Evolutionary conservation across 768 basidiomycete genomes (phyloP), one percentile per base, ranked within the genome.

Genomic region (Bullera alba): DNA sequence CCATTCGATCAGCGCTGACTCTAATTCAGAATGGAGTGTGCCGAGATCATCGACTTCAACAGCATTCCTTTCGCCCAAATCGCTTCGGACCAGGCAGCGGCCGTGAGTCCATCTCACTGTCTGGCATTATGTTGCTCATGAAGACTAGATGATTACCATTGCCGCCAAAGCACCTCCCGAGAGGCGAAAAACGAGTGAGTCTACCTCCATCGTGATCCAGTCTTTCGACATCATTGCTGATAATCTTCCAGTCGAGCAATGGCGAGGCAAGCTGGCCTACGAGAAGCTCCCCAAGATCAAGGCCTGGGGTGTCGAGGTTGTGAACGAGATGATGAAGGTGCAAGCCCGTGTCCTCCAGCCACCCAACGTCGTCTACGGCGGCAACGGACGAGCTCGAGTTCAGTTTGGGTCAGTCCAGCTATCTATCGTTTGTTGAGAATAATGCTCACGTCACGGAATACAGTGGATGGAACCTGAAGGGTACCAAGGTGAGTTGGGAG

Each of bases 301-400:
- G n/a, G 58, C 63, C 15, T 73, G 71, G 71, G 65, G 65, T 15
- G 37, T 73, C n/a, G 56, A 65, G 32, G 56, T 73, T 37, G 29
- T 61, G 4, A 25, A 25, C 1, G 23, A 59, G 8, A 60, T 70
- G 61, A 63, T 67, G 62, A 41, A 47, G 21, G 49, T 70, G 29
- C 46, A 60, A 29, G 72, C 67, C 19, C 55, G 72, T 19, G 62
- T 71, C 6, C 59, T 73, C 12, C 45, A 43, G 12, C 52, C 67
- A 1, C 72, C 72, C 5, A 44, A 36, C 5, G 54, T 73, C 23
- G 23, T 51, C 15, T 73, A 73, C 53, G 67, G 56, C n/a, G 59
- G 50, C 16, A 48, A 50, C 48, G 58, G 63, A 46, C 47, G 42
- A 12, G 19, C 58, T 4, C 42, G 63, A 26, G 61, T 58, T 14